Percentiles rank a stretch among this genome's conserved stretches.
Conservation (phyloP, 257 asterid genomes). For the Gentiana dahurica region DNA sequence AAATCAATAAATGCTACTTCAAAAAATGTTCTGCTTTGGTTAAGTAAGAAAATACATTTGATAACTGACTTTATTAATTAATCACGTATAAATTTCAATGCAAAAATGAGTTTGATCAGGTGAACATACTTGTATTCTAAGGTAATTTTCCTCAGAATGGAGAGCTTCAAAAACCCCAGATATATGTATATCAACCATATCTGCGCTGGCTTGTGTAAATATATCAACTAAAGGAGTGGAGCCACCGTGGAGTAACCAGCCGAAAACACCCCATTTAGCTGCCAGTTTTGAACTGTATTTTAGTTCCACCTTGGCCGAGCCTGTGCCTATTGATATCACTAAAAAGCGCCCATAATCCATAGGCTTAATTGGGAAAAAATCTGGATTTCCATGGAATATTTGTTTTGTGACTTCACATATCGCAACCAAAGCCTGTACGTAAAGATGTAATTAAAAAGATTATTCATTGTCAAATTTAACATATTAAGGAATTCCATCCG, state of each 20-base stretch:
- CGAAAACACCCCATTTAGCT: constrained; percentile 32
- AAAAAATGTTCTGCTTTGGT: too few species aligned
- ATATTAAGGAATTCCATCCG: not conserved
- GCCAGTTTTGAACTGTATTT: constrained; percentile 19
- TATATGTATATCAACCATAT: constrained; percentile 27
- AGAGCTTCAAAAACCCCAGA: constrained; percentile 22
- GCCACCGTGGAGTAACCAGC: constrained; percentile 19
- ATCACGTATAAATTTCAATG: too few species aligned
- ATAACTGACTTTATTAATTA: too few species aligned
- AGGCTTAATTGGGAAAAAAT: constrained; percentile 15
- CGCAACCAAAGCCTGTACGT: constrained; percentile 32
- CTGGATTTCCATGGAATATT: constrained; percentile 12
- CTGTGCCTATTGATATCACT: constrained; percentile 39
- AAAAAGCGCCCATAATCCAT: constrained; percentile 24
- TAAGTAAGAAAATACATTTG: too few species aligned
- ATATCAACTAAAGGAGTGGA: constrained; percentile 29
- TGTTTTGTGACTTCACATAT: constrained; percentile 27
- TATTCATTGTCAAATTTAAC: not conserved
- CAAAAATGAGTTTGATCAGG: too few species aligned
- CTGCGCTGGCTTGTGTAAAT: constrained; percentile 23
- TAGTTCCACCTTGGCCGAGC: constrained; percentile 16
- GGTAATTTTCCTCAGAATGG: constrained; percentile 23
- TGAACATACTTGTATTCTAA: constrained; percentile 35
- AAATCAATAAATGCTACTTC: too few species aligned
- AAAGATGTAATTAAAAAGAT: not conserved